phyloP scores from a whole-genome alignment of 2,329 filamentous ascomycete genomes.

The Clarireedia homoeocarpa region DNA sequence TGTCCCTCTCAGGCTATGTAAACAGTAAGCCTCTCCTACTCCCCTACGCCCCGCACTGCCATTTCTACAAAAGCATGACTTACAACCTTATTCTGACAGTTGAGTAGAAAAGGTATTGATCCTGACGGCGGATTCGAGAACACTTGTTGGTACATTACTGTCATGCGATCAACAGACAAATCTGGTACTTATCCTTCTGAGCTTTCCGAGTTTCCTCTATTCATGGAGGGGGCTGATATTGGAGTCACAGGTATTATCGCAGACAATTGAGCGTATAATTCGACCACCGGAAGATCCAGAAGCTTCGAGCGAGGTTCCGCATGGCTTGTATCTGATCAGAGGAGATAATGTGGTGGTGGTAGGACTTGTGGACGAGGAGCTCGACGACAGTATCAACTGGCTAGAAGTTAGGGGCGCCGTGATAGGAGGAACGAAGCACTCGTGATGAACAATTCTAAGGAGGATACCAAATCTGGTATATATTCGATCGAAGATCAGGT shows the following conservation, averaged over 20 bases:
- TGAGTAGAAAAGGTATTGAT: slow-evolving; percentile 78
- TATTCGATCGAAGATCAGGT: not conserved
- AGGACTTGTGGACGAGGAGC: slow-evolving; percentile 79
- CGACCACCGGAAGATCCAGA: slow-evolving; percentile 77
- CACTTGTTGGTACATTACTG: slow-evolving; percentile 71
- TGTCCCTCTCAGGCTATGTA: slow-evolving; percentile 46
- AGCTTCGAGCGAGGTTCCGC: slow-evolving; percentile 68
- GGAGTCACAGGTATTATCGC: slow-evolving; percentile 58
- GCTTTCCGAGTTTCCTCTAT: not conserved
- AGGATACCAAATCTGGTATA: slow-evolving; percentile 4
- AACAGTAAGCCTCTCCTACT: slow-evolving; percentile 37
- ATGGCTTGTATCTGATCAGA: slow-evolving; percentile 85
- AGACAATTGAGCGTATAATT: slow-evolving; percentile 85
- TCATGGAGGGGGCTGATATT: not conserved
- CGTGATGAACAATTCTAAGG: slow-evolving; percentile 27
- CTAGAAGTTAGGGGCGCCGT: slow-evolving; percentile 75
- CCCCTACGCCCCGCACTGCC: not conserved
- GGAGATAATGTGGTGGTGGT: slow-evolving; percentile 92
- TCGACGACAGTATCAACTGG: slow-evolving; percentile 92
- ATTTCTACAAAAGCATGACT: slow-evolving; percentile 18
- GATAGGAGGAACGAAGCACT: slow-evolving; percentile 79
- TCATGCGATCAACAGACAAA: slow-evolving; percentile 91
- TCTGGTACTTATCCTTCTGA: slow-evolving; percentile 41
- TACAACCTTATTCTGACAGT: slow-evolving; percentile 31
- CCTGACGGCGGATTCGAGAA: slow-evolving; percentile 86